Conservation (phyloP, 495 filamentous ascomycete species). For the Penicillium tannophilum region DNA sequence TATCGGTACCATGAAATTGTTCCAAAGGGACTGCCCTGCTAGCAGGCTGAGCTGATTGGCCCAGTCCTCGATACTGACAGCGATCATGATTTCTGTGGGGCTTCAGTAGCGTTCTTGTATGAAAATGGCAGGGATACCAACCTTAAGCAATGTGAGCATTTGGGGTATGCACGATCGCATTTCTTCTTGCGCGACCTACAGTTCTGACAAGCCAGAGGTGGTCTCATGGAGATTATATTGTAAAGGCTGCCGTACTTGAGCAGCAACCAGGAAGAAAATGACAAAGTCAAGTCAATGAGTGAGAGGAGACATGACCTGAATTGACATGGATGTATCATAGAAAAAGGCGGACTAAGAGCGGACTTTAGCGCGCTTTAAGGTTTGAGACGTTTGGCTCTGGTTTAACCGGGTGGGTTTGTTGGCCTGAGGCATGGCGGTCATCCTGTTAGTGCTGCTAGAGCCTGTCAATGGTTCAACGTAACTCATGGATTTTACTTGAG, state of each 20-base stretch:
- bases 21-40: conserved; percentile 1
- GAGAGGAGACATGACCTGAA: neutral
- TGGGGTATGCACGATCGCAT: conserved; percentile 19
- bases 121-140: neutral
- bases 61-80: conserved; percentile 13
- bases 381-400: neutral
- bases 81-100: conserved; percentile 10
- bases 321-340: neutral
- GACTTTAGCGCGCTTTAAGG: neutral
- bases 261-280: too few relatives aligned
- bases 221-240: conserved; percentile 9
- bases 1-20: conserved; percentile 2
- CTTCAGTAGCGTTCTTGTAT: neutral
- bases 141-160: conserved; percentile 18
- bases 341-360: neutral
- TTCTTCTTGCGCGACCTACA: conserved; percentile 22
- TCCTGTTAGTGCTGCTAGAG: too few relatives aligned
- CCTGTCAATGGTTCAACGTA: neutral
- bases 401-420: neutral
- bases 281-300: too few relatives aligned
- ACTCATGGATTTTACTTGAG: too few relatives aligned
- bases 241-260: neutral
- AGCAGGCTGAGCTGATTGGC: neutral
- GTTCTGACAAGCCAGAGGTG: conserved; percentile 20
- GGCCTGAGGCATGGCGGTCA: neutral